Evolutionary conservation across 2,329 filamentous ascomycete genomes (phyloP).

Genomic region (Cercospora brassicicola): DNA sequence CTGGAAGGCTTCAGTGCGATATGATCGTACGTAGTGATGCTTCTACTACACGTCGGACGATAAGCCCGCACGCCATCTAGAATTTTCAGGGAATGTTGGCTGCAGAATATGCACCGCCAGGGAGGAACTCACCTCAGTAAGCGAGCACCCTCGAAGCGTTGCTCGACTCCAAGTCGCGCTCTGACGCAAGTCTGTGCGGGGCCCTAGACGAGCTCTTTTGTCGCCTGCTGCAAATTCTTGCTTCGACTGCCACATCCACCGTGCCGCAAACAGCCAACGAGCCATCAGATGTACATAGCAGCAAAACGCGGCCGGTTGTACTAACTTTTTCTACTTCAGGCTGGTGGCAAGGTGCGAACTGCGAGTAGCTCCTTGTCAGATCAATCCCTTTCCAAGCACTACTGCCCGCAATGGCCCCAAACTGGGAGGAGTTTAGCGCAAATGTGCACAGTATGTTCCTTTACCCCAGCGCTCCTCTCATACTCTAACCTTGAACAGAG

Average conservation of each 20-base stretch:
- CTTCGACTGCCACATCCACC: not conserved
- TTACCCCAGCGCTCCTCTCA: not conserved
- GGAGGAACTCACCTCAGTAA: not conserved
- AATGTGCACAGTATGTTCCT: not conserved
- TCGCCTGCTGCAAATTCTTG: not conserved
- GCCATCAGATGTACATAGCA: not conserved
- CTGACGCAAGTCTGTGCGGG: not conserved
- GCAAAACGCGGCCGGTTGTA: not conserved
- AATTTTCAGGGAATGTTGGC: not conserved
- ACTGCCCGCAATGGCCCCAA: not conserved
- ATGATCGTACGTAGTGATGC: no score
- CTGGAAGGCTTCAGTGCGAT: no score
- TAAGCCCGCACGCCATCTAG: no score
- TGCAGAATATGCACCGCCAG: not conserved
- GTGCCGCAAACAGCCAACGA: not conserved
- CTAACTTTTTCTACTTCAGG: not conserved
- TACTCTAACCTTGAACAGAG: not conserved
- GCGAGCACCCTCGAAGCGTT: not conserved
- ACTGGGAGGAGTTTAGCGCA: not conserved
- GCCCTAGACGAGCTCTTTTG: not conserved
- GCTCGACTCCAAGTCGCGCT: not conserved
- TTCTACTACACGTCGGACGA: no score
- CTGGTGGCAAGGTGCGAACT: not conserved
- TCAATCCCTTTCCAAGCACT: not conserved
- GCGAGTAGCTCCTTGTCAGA: not conserved